Conservation (phyloP, 2,329 filamentous ascomycete species). For the Hymenoscyphus scutula region DNA sequence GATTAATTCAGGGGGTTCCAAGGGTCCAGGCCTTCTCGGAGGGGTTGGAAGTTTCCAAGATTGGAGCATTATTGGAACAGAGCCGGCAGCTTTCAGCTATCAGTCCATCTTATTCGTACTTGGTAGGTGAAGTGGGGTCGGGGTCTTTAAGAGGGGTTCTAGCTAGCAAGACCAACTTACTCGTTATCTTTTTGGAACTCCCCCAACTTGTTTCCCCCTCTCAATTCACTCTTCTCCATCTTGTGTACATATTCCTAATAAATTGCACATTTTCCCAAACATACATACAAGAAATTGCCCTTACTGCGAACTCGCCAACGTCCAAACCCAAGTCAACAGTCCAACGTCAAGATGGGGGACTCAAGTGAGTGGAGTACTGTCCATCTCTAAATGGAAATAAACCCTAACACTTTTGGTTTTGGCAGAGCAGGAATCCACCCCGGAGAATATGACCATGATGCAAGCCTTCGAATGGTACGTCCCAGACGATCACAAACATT, state of each 20-base stretch:
- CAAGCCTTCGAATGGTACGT: slow-evolving; percentile 74
- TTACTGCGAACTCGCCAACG: background rate
- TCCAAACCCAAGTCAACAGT: background rate
- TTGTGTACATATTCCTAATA: background rate
- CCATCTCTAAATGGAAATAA: too few relatives aligned
- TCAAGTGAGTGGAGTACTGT: slow-evolving; percentile 15
- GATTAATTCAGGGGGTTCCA: slow-evolving; percentile 8
- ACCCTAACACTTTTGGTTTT: background rate
- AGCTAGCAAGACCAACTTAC: background rate
- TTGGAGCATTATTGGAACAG: background rate
- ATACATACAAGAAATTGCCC: background rate
- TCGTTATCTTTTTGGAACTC: background rate
- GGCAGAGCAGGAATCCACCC: slow-evolving; percentile 34
- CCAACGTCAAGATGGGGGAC: slow-evolving; percentile 21
- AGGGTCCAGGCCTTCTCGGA: slow-evolving; percentile 15
- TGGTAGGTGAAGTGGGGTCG: background rate
- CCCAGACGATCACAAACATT: slow-evolving; percentile 59
- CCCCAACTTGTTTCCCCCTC: background rate
- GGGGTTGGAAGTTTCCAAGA: slow-evolving; percentile 4
- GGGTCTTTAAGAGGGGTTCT: background rate
- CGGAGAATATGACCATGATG: slow-evolving; percentile 57
- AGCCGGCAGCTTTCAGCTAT: background rate
- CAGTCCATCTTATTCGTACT: background rate
- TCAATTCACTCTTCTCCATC: background rate
- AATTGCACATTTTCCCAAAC: background rate